Percentiles rank a stretch among this genome's conserved stretches.
These are phyloP conservation scores for Ascochyta koolunga DNA, from an alignment of 2,329 filamentous ascomycete species.

Conservation along the genomic window DNA sequence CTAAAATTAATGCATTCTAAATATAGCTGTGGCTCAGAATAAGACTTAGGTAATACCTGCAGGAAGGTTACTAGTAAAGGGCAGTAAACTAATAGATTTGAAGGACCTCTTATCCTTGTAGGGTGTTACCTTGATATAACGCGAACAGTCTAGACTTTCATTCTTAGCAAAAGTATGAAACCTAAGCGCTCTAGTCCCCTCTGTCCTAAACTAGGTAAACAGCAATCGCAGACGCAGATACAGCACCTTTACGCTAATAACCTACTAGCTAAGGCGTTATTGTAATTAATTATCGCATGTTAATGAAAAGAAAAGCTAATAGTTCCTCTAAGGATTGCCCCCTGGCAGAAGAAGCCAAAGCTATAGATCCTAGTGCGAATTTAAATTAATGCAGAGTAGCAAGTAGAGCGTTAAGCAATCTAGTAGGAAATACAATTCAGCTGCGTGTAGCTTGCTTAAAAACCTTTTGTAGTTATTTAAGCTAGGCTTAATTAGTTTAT, in stretches of 20 bases:
- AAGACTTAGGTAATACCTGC: not conserved
- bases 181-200: no score
- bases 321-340: not conserved
- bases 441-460: not conserved
- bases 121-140: not conserved
- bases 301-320: not conserved
- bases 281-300: no score
- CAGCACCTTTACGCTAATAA: no score
- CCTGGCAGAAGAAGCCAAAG: not conserved
- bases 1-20: no score
- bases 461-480: no score
- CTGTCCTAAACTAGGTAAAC: no score
- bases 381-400: no score
- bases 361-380: not conserved
- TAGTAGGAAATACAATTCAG: not conserved
- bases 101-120: not conserved
- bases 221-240: no score
- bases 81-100: not conserved
- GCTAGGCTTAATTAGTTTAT: not conserved
- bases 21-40: no score
- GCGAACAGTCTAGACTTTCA: no score
- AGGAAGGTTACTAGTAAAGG: not conserved
- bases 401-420: not conserved
- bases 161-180: no score
- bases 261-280: no score